phyloP scores from a whole-genome alignment of 83 land plant species.

The Diphasiastrum complanatum region DNA sequence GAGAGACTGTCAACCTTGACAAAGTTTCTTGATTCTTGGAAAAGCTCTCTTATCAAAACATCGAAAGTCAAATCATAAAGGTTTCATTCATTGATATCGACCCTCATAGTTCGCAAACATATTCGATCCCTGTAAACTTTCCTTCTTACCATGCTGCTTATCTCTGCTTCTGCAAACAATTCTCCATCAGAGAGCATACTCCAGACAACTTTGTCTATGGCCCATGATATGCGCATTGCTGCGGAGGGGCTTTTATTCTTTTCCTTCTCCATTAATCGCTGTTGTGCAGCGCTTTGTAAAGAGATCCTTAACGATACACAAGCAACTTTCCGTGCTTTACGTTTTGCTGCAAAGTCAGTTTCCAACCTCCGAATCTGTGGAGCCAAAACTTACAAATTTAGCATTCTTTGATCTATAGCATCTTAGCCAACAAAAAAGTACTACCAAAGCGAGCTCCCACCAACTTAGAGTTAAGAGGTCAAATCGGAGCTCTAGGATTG shows the following conservation, averaged over 20 bases:
- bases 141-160: slow-evolving; percentile 73
- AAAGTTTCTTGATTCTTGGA: too few species aligned
- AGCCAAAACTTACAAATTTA: too few species aligned
- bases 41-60: too few species aligned
- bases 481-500: too few species aligned
- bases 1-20: too few species aligned
- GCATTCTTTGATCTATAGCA: too few species aligned
- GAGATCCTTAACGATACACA: slow-evolving; percentile 56
- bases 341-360: slow-evolving; percentile 45
- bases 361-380: slow-evolving; percentile 59
- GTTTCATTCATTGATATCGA: too few species aligned
- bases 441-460: too few species aligned
- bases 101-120: too few species aligned
- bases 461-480: too few species aligned
- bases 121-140: not conserved
- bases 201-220: slow-evolving; percentile 87
- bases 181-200: slow-evolving; percentile 90
- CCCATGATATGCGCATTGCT: slow-evolving; percentile 97
- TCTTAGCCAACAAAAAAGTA: too few species aligned
- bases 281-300: slow-evolving; percentile 83
- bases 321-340: slow-evolving; percentile 58
- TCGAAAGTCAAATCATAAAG: too few species aligned
- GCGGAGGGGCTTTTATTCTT: slow-evolving; percentile 90
- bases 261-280: slow-evolving; percentile 82
- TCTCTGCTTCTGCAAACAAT: slow-evolving; percentile 90